A percentile compares a stretch with the other conserved stretches of the same genome.
phyloP scores from a whole-genome alignment of 768 basidiomycete genomes.

The Collybia nuda region DNA sequence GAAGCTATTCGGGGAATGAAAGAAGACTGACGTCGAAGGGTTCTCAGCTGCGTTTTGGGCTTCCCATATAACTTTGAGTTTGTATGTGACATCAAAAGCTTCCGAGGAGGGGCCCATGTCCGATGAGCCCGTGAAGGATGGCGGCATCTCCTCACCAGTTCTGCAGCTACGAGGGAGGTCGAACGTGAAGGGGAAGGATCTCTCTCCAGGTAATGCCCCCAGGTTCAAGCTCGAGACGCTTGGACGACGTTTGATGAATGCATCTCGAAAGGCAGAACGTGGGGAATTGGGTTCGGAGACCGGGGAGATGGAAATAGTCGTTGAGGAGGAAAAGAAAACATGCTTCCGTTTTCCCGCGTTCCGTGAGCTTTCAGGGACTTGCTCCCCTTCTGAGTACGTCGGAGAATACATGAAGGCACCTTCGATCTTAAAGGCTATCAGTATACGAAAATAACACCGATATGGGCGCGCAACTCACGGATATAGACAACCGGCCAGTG shows the following conservation, averaged over 20 bases:
- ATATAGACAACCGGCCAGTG: constrained; percentile 57
- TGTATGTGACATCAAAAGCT: constrained; percentile 49
- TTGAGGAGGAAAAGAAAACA: constrained; percentile 50
- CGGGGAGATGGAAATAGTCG: constrained; percentile 39
- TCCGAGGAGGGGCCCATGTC: constrained; percentile 22
- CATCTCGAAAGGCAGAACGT: constrained; percentile 42
- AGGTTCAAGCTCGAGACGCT: constrained; percentile 40
- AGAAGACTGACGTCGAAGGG: constrained; percentile 44
- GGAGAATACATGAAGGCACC: constrained; percentile 53
- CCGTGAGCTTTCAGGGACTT: constrained; percentile 11
- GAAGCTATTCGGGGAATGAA: neutral
- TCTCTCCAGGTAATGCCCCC: constrained; percentile 30
- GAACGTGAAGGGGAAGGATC: constrained; percentile 52
- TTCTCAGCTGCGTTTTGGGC: constrained; percentile 41
- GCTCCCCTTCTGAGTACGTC: constrained; percentile 22
- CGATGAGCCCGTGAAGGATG: constrained; percentile 47
- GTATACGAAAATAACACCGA: neutral
- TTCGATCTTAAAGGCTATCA: constrained; percentile 47
- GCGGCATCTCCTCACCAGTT: constrained; percentile 59
- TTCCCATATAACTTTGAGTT: constrained; percentile 59
- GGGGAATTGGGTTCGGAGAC: constrained; percentile 23
- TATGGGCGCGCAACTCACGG: constrained; percentile 36
- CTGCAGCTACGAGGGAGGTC: constrained; percentile 50
- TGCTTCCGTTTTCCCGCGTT: constrained; percentile 32
- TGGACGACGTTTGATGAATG: constrained; percentile 44